phyloP scores from a whole-genome alignment of 2,329 filamentous ascomycete genomes.

The Dendrostoma leiphaemia region DNA sequence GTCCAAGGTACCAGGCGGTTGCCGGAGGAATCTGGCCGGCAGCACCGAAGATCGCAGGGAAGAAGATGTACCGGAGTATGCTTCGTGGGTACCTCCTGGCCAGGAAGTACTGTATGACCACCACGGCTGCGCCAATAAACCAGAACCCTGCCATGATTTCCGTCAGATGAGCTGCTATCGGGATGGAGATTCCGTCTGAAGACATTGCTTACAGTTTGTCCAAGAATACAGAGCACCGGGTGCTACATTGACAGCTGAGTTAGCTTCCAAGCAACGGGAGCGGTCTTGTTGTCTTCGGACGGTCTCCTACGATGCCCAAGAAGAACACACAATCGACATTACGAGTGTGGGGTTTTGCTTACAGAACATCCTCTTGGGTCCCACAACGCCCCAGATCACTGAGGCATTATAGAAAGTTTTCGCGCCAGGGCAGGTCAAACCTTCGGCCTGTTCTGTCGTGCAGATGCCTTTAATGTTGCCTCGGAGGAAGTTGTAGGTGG shows the following conservation, averaged over 20 bases:
- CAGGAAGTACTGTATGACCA: conserved; percentile 46
- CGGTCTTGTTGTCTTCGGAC: neutral
- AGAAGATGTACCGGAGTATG: conserved; percentile 47
- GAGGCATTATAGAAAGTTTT: conserved; percentile 60
- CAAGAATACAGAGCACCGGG: conserved; percentile 44
- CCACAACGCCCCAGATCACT: conserved; percentile 62
- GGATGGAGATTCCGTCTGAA: no score
- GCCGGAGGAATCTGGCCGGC: conserved; percentile 51
- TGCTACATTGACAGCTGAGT: neutral
- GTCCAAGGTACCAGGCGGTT: conserved; percentile 52
- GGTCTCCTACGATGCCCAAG: no score
- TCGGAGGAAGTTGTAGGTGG: conserved; percentile 38
- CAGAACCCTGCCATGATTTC: no score
- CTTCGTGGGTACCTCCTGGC: conserved; percentile 46
- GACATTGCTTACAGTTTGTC: no score
- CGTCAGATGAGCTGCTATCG: no score
- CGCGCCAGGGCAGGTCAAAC: conserved; percentile 55
- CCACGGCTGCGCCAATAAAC: conserved; percentile 49
- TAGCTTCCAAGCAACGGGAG: neutral
- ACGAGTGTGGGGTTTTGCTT: neutral
- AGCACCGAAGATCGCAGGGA: conserved; percentile 52
- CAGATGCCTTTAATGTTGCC: conserved; percentile 54
- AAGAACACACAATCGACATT: conserved; percentile 25
- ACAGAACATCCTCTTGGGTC: conserved; percentile 49
- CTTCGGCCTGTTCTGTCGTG: conserved; percentile 41